Base-by-base conservation (phyloP, 2,329 filamentous ascomycete species). In the Hypomyces rosellus region DNA sequence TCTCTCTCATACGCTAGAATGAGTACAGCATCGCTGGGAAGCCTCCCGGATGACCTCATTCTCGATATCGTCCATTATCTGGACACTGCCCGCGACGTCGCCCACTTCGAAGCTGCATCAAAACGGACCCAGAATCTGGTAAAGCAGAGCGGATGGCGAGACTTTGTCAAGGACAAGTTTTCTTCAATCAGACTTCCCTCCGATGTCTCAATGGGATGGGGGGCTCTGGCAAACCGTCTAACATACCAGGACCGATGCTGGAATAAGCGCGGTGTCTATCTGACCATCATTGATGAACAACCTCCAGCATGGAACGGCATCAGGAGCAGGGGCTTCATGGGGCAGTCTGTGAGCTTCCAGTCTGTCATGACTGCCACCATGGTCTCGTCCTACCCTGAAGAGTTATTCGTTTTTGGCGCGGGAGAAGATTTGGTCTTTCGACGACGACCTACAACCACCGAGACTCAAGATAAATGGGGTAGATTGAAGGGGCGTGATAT, bases 211-310 rank as follows among this genome's bases (percentile, higher is more conserved):
- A 53, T 54, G 3, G 56, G 50, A 14, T 78, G 75, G 66, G 54
- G 57, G 11, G 56, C 61, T 12, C 61, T 74, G 22, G 76, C 76
- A 6, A 65, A 73, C 22, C 69, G 67, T 1, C 59, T 78, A 40
- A 78, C 77, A 1, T 74, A 73, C 55, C 71, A 79, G 48, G 71
- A 74, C 25, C 69, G 76, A 5, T 76, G 73, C 56, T 81, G 77
- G 78, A 77, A 80, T 45, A 70, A 68, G 46, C 70, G 75, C 16
- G 65, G 67, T 14, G 69, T 79, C 50, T 65, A 66, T 45, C 60
- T 69, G 13, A 62, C 55, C 40, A 53, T 61, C 25, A 59, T 66
- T 15, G 46, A 53, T 41, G 58, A 59, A 49, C 51, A 55, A 52
- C 46, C 52, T 41, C 52, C 47, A 36, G 53, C 54, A 12, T 57